Evolutionary conservation across 164 flowering plant genomes (phyloP).

Genomic region (Berberis thunbergii): DNA sequence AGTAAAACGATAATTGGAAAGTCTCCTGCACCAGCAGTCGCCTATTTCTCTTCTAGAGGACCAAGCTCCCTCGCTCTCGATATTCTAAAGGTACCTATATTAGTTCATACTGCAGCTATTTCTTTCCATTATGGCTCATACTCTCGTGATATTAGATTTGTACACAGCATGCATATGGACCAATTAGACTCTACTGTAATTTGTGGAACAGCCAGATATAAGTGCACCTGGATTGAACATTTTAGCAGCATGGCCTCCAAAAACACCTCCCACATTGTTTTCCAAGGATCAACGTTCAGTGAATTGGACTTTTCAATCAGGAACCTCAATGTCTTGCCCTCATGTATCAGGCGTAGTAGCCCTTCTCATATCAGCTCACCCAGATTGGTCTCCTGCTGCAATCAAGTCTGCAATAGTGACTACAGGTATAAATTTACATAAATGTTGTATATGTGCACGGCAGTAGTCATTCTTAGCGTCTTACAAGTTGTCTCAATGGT

Average conservation of each 20-base stretch:
- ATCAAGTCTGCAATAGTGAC: slow-evolving; percentile 63
- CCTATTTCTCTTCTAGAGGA: slow-evolving; percentile 66
- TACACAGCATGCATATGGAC: too few species aligned
- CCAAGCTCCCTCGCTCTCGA: slow-evolving; percentile 58
- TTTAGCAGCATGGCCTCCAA: slow-evolving; percentile 67
- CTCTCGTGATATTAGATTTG: too few species aligned
- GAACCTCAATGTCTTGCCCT: slow-evolving; percentile 80
- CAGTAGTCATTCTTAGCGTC: not conserved
- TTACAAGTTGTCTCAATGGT: not conserved
- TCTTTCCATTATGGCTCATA: too few species aligned
- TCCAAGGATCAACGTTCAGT: slow-evolving; percentile 29
- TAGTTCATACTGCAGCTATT: not conserved
- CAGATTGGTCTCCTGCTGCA: slow-evolving; percentile 66
- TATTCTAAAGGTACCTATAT: slow-evolving; percentile 51
- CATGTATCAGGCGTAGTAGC: slow-evolving; percentile 65
- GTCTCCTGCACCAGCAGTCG: slow-evolving; percentile 49
- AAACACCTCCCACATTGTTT: slow-evolving; percentile 30
- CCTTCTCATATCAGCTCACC: slow-evolving; percentile 55
- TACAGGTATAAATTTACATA: slow-evolving; percentile 32
- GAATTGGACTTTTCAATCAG: slow-evolving; percentile 53
- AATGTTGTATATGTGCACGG: not conserved
- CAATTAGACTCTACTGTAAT: not conserved
- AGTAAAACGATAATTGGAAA: slow-evolving; percentile 30
- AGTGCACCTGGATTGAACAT: slow-evolving; percentile 59
- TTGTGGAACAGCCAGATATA: slow-evolving; percentile 46